Percentiles rank a stretch among this genome's conserved stretches.
Evolutionary conservation across 441 rosid species (phyloP).

Genomic region (Gossypium schwendimanii): DNA sequence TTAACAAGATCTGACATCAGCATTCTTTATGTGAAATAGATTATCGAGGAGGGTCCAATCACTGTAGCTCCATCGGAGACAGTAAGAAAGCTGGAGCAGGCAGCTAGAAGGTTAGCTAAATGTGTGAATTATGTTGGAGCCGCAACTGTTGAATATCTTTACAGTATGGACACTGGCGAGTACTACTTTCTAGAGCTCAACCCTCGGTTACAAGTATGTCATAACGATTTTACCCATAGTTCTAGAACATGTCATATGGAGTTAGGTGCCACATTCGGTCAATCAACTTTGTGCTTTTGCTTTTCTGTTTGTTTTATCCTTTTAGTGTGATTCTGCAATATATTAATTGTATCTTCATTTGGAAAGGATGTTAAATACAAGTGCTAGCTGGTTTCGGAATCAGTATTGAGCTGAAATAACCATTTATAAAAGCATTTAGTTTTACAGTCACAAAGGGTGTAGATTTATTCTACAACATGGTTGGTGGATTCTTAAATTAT

Average conservation of each 20-base stretch:
- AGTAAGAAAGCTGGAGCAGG: constrained; percentile 87
- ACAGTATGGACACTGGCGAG: constrained; percentile 96
- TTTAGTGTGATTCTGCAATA: constrained; percentile 2
- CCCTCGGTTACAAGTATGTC: constrained; percentile 90
- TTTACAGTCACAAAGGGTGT: background rate
- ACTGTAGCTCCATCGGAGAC: constrained; percentile 90
- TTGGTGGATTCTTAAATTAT: constrained; percentile 15
- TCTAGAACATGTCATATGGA: constrained; percentile 12
- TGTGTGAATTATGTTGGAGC: constrained; percentile 95
- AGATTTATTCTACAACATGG: background rate
- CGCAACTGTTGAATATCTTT: constrained; percentile 97
- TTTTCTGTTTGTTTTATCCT: background rate
- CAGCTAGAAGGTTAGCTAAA: constrained; percentile 95
- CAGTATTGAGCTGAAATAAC: background rate
- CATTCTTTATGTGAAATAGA: constrained; percentile 35
- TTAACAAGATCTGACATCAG: constrained; percentile 11
- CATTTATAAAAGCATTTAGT: constrained; percentile 5
- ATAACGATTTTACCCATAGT: constrained; percentile 16
- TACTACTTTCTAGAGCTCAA: constrained; percentile 98
- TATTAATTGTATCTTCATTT: constrained; percentile 8
- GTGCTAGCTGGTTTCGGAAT: constrained; percentile 4
- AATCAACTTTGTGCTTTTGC: background rate
- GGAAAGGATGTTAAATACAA: constrained; percentile 1
- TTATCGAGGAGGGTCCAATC: constrained; percentile 99
- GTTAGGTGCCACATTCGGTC: background rate